Percentiles rank a stretch among this genome's conserved stretches.
Conservation (phyloP, 495 filamentous ascomycete species). For the Penicillium lividum region DNA sequence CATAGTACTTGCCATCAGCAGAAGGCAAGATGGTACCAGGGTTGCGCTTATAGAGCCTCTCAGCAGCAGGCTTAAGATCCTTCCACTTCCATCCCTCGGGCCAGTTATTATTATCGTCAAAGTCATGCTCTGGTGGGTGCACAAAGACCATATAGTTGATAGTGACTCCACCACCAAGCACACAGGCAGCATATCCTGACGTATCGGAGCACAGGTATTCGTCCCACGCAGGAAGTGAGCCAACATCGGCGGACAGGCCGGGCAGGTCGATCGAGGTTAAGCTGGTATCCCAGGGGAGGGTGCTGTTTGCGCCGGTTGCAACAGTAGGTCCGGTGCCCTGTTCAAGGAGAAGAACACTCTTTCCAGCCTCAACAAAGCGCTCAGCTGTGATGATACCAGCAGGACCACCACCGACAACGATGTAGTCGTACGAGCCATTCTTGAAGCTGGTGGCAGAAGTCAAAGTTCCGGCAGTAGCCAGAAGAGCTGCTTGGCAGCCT, state of each 20-base stretch:
- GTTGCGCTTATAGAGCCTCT: constrained; percentile 65
- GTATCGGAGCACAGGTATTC: constrained; percentile 60
- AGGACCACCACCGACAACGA: constrained; percentile 39
- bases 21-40: constrained; percentile 70
- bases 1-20: constrained; percentile 65
- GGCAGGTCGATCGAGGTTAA: constrained; percentile 80
- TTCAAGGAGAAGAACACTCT: constrained; percentile 44
- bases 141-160: constrained; percentile 68
- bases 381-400: constrained; percentile 52
- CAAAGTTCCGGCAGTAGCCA: constrained; percentile 15
- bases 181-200: constrained; percentile 73
- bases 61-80: constrained; percentile 59
- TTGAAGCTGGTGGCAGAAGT: constrained; percentile 22
- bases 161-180: constrained; percentile 76
- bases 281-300: constrained; percentile 29
- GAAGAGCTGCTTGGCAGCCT: constrained; percentile 16
- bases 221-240: constrained; percentile 23
- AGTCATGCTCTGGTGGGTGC: constrained; percentile 60
- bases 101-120: constrained; percentile 73
- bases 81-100: constrained; percentile 69
- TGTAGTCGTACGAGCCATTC: constrained; percentile 30
- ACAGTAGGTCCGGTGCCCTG: constrained; percentile 35
- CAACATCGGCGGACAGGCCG: constrained; percentile 52
- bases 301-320: constrained; percentile 32
- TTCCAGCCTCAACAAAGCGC: constrained; percentile 63